Evolutionary conservation across 331 rosid genomes (phyloP).

Genomic region (Quercus lobata): DNA sequence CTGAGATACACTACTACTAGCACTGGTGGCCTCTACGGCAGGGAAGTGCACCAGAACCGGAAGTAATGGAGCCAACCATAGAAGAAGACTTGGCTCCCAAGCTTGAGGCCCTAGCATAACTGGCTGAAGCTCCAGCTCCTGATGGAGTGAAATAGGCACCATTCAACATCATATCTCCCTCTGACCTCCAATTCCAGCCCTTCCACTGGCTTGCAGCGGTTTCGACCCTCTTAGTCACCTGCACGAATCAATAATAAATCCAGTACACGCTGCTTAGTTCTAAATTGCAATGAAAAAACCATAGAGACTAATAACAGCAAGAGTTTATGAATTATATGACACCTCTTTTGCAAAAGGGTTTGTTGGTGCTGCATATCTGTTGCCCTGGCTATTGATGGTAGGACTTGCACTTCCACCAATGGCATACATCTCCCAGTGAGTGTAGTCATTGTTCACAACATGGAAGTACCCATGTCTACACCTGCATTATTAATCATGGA

Average conservation of each 20-base stretch:
- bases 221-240: constrained; percentile 98
- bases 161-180: constrained; percentile 78
- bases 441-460: constrained; percentile 98
- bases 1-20: constrained; percentile 43
- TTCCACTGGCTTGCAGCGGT: constrained; percentile 62
- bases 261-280: background rate
- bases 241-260: background rate
- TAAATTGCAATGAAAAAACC: background rate
- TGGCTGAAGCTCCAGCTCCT: constrained; percentile 92
- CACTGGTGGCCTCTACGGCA: constrained; percentile 81
- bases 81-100: constrained; percentile 95
- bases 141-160: constrained; percentile 97
- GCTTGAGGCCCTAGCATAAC: constrained; percentile 97
- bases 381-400: constrained; percentile 98
- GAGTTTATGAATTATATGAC: constrained; percentile 8
- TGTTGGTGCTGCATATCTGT: constrained; percentile 84
- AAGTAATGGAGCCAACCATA: constrained; percentile 85
- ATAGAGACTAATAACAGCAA: background rate
- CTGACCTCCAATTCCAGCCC: constrained; percentile 96
- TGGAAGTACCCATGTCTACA: constrained; percentile 98
- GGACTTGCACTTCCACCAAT: constrained; percentile 96
- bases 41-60: constrained; percentile 70
- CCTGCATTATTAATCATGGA: constrained; percentile 49
- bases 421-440: constrained; percentile 99
- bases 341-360: constrained; percentile 95